Evolutionary conservation across 345 rosid genomes (phyloP).

Genomic region (Hibiscus trionum): DNA sequence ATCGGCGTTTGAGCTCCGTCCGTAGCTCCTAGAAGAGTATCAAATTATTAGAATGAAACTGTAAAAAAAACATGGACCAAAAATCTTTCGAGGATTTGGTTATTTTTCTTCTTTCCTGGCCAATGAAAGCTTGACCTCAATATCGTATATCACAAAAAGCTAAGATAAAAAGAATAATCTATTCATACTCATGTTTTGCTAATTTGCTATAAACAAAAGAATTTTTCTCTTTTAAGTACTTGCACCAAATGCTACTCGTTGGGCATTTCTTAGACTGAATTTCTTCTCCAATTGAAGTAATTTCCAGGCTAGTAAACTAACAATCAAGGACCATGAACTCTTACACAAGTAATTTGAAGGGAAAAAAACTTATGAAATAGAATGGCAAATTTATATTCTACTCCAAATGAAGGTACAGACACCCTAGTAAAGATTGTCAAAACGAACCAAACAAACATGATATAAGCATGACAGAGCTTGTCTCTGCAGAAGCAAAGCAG

Average conservation of each 20-base stretch:
- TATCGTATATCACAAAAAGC: not conserved
- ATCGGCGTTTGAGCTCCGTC: not conserved
- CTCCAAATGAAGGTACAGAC: not conserved
- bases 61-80: not conserved
- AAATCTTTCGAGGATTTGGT: not conserved
- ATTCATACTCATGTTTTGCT: not conserved
- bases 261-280: not conserved
- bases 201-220: not conserved
- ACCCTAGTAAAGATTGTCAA: not conserved
- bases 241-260: not conserved
- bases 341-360: not conserved
- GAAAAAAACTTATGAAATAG: not conserved
- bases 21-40: not conserved
- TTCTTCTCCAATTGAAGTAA: not conserved
- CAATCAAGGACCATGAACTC: not conserved
- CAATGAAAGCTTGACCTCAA: not conserved
- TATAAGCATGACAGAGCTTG: not conserved
- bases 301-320: not conserved
- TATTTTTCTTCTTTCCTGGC: not conserved
- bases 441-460: not conserved
- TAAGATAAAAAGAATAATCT: not conserved
- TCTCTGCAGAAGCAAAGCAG: not conserved
- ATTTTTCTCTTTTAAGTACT: not conserved
- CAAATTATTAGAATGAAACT: not conserved
- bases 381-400: not conserved